Percentiles rank a stretch among this genome's conserved stretches.
Evolutionary conservation across 2,329 filamentous ascomycete genomes (phyloP).

Genomic region (Pseudocercospora cruenta): DNA sequence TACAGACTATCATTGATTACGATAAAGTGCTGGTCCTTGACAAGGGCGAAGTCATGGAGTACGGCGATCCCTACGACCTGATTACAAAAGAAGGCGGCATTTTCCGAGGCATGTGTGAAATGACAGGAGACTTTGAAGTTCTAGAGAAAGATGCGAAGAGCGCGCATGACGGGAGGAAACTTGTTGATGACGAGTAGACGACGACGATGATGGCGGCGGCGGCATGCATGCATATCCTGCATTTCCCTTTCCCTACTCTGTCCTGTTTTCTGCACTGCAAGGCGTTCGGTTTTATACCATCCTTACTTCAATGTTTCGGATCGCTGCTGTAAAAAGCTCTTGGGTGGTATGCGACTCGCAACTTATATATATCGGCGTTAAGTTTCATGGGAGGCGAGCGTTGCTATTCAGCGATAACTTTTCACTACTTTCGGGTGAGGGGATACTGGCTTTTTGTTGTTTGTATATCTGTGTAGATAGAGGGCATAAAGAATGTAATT

Average conservation of each 20-base stretch:
- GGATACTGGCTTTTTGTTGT: background rate
- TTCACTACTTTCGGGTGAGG: background rate
- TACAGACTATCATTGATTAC: slow-evolving; percentile 97
- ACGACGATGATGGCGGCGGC: background rate
- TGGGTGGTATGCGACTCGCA: background rate
- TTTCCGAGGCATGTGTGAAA: slow-evolving; percentile 71
- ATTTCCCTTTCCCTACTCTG: background rate
- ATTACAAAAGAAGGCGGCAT: slow-evolving; percentile 70
- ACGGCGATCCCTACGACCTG: slow-evolving; percentile 83
- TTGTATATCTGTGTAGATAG: slow-evolving; percentile 6
- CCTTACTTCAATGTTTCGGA: background rate
- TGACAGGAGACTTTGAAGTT: slow-evolving; percentile 64
- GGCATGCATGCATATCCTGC: background rate
- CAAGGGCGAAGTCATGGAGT: slow-evolving; percentile 85
- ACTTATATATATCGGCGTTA: background rate
- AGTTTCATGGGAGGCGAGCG: background rate
- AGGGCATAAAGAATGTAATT: slow-evolving; percentile 1
- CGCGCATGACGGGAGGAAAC: slow-evolving; percentile 48
- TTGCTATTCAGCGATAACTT: background rate
- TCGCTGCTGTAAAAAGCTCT: background rate
- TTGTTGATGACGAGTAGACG: slow-evolving; percentile 42
- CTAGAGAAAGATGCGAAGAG: slow-evolving; percentile 60
- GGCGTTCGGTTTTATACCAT: background rate
- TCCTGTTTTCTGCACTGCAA: background rate
- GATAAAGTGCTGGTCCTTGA: slow-evolving; percentile 96